phyloP scores from a whole-genome alignment of 1,139 yeast genomes.

The Pneumocystis carinii region DNA sequence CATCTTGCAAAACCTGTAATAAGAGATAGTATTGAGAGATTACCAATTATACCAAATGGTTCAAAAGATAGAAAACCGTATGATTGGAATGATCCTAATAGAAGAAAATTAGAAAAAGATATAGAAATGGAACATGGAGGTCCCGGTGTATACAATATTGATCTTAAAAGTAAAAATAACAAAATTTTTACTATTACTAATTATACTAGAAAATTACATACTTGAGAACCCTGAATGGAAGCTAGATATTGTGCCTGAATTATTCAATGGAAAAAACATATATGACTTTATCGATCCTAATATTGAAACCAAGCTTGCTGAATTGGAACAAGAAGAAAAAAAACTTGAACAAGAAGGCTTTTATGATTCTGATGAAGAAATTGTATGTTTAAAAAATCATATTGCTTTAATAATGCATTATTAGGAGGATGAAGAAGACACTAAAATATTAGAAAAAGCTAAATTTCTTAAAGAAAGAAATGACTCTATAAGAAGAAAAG shows the following conservation, averaged over 20 bases:
- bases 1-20: slow-evolving; percentile 84
- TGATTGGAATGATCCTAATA: slow-evolving; percentile 53
- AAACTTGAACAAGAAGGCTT: slow-evolving; percentile 85
- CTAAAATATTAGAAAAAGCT: slow-evolving; percentile 73
- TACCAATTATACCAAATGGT: slow-evolving; percentile 66
- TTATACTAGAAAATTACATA: slow-evolving; percentile 51
- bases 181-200: background rate
- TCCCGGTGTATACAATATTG: slow-evolving; percentile 92
- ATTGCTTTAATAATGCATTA: background rate
- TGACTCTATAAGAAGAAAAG: slow-evolving; percentile 79
- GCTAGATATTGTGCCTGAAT: slow-evolving; percentile 92
- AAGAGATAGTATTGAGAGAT: slow-evolving; percentile 67
- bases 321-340: slow-evolving; percentile 94
- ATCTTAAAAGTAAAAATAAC: slow-evolving; percentile 38
- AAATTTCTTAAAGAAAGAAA: slow-evolving; percentile 91
- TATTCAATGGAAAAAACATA: slow-evolving; percentile 88
- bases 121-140: slow-evolving; percentile 93
- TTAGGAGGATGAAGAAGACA: slow-evolving; percentile 39
- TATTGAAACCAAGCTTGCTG: slow-evolving; percentile 80
- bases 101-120: slow-evolving; percentile 72
- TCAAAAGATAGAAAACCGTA: slow-evolving; percentile 52
- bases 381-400: slow-evolving; percentile 13
- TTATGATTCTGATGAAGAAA: slow-evolving; percentile 65
- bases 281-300: slow-evolving; percentile 96
- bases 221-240: slow-evolving; percentile 97